Conservation (phyloP, 1,284 basidiomycete genomes). For the Pterulicium gracile region DNA sequence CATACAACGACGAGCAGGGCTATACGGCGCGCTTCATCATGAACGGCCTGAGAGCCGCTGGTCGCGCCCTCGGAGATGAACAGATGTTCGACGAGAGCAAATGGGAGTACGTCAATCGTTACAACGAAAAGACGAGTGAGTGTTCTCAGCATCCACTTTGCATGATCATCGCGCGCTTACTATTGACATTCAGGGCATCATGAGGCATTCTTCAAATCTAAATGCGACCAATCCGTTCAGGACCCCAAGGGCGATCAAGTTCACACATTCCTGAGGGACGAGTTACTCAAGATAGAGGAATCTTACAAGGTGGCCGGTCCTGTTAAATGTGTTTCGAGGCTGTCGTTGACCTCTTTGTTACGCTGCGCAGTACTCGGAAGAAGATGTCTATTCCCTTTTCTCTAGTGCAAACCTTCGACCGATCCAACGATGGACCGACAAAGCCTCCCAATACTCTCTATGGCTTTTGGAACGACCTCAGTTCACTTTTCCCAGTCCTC, state of each 20-base stretch:
- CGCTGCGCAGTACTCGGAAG: constrained; percentile 61
- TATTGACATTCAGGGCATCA: constrained; percentile 53
- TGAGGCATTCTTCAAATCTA: constrained; percentile 79
- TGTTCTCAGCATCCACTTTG: constrained; percentile 20
- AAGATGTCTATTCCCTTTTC: constrained; percentile 70
- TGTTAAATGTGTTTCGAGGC: background rate
- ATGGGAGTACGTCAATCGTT: constrained; percentile 78
- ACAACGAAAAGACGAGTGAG: constrained; percentile 61
- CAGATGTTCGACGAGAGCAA: constrained; percentile 50
- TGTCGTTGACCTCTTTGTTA: constrained; percentile 6
- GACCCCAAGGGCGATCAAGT: constrained; percentile 35
- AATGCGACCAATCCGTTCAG: constrained; percentile 46
- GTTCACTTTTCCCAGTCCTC: constrained; percentile 61
- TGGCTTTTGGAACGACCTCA: constrained; percentile 87
- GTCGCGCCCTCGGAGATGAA: constrained; percentile 50
- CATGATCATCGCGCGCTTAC: constrained; percentile 8
- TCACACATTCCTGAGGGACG: constrained; percentile 51
- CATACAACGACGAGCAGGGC: constrained; percentile 79
- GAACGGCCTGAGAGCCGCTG: constrained; percentile 72
- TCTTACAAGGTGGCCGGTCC: constrained; percentile 67
- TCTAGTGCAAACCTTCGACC: constrained; percentile 71
- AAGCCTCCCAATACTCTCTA: constrained; percentile 66
- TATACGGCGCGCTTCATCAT: constrained; percentile 81
- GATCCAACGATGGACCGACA: constrained; percentile 81
- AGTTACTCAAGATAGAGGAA: constrained; percentile 81